Evolutionary conservation across 1,139 yeast genomes (phyloP).

Genomic region (Wickerhamomyces sp.): DNA sequence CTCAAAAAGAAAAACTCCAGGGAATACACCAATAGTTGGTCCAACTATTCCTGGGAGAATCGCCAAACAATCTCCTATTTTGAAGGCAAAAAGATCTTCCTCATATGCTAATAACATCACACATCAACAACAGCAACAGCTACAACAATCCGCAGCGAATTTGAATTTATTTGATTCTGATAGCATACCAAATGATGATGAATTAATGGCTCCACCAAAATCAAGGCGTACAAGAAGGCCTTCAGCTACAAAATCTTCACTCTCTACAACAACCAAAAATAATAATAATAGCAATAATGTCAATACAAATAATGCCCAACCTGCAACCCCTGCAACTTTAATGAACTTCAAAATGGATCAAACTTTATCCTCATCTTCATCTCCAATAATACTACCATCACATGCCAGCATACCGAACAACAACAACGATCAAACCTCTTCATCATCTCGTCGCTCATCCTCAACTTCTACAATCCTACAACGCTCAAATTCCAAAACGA

Average conservation of each 20-base stretch:
- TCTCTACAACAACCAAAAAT: background rate
- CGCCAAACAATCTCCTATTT: constrained; percentile 24
- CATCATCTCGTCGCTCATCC: constrained; percentile 9
- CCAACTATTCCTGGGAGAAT: constrained; percentile 27
- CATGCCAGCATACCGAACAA: constrained; percentile 3
- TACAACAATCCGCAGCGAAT: background rate
- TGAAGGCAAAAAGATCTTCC: constrained; percentile 24
- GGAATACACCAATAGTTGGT: constrained; percentile 31
- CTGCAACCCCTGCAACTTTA: constrained; percentile 37
- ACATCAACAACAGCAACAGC: constrained; percentile 11
- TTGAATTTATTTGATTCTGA: constrained; percentile 2
- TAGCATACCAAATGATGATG: constrained; percentile 4
- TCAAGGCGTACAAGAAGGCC: constrained; percentile 6
- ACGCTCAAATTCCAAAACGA: constrained; percentile 4
- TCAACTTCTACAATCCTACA: constrained; percentile 7
- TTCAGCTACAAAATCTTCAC: constrained; percentile 1
- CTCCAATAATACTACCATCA: constrained; percentile 20
- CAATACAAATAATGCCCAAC: constrained; percentile 10
- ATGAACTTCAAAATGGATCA: constrained; percentile 32
- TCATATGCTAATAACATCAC: constrained; percentile 24
- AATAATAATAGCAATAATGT: constrained; percentile 7
- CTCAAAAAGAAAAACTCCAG: constrained; percentile 28
- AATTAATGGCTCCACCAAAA: constrained; percentile 22
- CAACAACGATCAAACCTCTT: too few relatives aligned
- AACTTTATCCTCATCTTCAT: constrained; percentile 5